Evolutionary conservation across 1,139 yeast genomes (phyloP), one percentile per base, ranked within the genome.

Genomic region (Maudiozyma humilis): DNA sequence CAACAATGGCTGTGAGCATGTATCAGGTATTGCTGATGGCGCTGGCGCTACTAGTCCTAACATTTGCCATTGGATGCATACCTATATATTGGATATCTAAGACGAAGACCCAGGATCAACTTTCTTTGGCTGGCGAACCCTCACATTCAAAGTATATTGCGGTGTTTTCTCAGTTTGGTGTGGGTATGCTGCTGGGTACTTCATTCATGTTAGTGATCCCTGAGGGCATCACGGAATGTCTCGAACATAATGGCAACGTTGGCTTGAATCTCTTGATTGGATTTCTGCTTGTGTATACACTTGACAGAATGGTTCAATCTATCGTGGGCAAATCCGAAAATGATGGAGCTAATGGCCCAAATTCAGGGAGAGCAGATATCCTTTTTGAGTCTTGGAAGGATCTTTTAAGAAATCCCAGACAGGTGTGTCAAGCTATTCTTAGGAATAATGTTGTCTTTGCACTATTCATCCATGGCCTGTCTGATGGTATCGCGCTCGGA

Each of bases 401-500:
- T 34, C 36, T 59, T 14, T 8, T 57, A 3, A 48, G 36, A 17
- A 32, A 53, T 47, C 51, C 57, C 49, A 36, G 47, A 53, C 47
- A 55, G 51, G 53, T 49, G 6, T 29, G 41, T 10, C 27, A 32
- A 8, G 50, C 51, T 8, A 52, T 63, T 15, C 25, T 58, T 15
- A 50, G 51, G 30, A 63, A 60, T 19, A 68, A 82, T 2, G 67
- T 75, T 12, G 77, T 82, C 0, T 58, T 79, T 31, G 83, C 84
- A 0, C 63, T 80, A 15, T 57, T 78, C 1, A 65, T 79, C 3
- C 87, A 80, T 57, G 78, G 82, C 0, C 51, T 75, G 7, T 71
- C 80, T 1, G 87, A 80, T 55, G 87, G 87, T 2, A 64, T 79
- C n/a, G 75, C 82, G 0, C 62, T 80, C 37, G 83, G 84, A 0